These are phyloP conservation scores for Calycina herbarum DNA, from an alignment of 2,329 filamentous ascomycete genomes.

Conservation along the genomic window DNA sequence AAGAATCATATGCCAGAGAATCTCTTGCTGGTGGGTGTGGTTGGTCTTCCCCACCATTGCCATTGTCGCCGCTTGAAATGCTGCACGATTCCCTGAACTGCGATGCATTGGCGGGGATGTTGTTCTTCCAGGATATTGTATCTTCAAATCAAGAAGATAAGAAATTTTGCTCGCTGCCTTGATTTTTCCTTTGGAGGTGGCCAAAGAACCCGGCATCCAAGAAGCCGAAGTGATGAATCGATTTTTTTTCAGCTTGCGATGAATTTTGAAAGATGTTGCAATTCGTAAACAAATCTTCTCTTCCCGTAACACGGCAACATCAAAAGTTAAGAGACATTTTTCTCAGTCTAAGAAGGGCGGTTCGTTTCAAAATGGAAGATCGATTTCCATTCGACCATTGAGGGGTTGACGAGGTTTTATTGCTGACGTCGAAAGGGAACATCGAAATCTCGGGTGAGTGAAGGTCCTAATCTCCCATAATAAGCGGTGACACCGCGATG, in stretches of 20 bases:
- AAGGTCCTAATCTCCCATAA: slow-evolving; percentile 11
- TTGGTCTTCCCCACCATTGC: not conserved
- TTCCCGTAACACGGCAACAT: not conserved
- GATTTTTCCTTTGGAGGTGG: not conserved
- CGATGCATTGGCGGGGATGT: not conserved
- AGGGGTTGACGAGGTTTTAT: not conserved
- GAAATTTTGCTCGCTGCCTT: not conserved
- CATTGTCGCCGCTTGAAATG: not conserved
- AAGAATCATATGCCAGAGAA: not conserved
- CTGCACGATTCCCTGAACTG: not conserved
- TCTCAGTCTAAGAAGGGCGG: not conserved
- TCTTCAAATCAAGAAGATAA: slow-evolving; percentile 3
- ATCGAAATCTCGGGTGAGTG: slow-evolving; percentile 9
- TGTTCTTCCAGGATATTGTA: not conserved
- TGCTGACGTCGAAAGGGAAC: not conserved
- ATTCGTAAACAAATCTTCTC: not conserved
- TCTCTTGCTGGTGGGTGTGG: not conserved
- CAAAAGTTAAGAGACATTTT: not conserved
- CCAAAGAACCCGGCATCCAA: not conserved
- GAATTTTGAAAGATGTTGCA: not conserved
- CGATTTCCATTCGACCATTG: not conserved
- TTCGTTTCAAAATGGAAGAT: not conserved
- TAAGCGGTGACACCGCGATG: slow-evolving; percentile 3
- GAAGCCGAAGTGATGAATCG: not conserved
- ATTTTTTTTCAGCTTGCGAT: too few relatives aligned